phyloP scores from a whole-genome alignment of 2,329 filamentous ascomycete genomes.

The Ceratocystiopsis minuta region DNA sequence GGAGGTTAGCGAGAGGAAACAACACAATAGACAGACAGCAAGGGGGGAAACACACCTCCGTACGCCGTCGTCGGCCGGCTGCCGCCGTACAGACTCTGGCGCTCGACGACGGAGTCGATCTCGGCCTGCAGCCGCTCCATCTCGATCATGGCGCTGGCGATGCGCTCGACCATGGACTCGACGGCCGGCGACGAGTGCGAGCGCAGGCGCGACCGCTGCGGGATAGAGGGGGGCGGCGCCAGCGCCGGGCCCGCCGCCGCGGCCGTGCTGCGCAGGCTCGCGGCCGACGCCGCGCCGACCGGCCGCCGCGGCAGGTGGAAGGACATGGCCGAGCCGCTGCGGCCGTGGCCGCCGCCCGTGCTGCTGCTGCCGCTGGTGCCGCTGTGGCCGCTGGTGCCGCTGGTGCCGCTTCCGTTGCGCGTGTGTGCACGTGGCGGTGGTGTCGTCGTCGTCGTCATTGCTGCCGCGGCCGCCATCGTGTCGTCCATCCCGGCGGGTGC shows the following conservation, averaged over 20 bases:
- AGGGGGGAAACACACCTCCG: too few relatives aligned
- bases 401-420: constrained; percentile 11
- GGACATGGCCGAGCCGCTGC: constrained; percentile 33
- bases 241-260: not conserved
- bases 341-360: constrained; percentile 19
- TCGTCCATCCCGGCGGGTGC: not conserved
- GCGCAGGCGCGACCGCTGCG: constrained; percentile 26
- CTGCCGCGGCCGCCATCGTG: constrained; percentile 3
- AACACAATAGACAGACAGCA: too few relatives aligned
- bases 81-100: constrained; percentile 36
- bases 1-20: too few relatives aligned
- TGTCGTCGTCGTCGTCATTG: not conserved
- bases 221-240: constrained; percentile 20
- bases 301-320: constrained; percentile 36
- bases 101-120: constrained; percentile 41
- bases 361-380: constrained; percentile 9
- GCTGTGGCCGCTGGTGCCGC: constrained; percentile 16
- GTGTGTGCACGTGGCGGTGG: constrained; percentile 18
- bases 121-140: constrained; percentile 38
- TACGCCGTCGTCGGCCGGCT: constrained; percentile 24
- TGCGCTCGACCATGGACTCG: constrained; percentile 33
- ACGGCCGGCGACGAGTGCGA: constrained; percentile 28
- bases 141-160: constrained; percentile 39
- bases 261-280: too few relatives aligned
- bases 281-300: constrained; percentile 8